phyloP scores from a whole-genome alignment of 208 protist species.

The Entamoeba invadens region DNA sequence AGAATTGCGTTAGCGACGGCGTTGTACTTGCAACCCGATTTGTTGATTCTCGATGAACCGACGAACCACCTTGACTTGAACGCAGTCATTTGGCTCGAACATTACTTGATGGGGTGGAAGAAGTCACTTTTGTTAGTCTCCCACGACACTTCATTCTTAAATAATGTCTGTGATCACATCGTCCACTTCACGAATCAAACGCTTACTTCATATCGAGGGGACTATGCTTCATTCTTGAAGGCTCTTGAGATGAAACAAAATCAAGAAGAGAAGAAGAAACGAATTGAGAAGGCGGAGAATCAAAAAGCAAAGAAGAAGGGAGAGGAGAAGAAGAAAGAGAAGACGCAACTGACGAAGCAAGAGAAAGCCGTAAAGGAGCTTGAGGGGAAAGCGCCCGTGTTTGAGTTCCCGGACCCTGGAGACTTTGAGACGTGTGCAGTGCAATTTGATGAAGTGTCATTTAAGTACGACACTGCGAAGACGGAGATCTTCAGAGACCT shows the following conservation, averaged over 20 bases:
- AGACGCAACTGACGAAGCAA: not conserved
- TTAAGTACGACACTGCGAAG: not conserved
- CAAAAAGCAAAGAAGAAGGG: not conserved
- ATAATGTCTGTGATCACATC: slow-evolving; percentile 48
- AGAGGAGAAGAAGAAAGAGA: not conserved
- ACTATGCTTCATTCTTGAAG: slow-evolving; percentile 44
- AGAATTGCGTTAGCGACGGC: slow-evolving; percentile 71
- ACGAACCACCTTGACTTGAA: slow-evolving; percentile 85
- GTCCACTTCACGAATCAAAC: slow-evolving; percentile 41
- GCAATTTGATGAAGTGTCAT: slow-evolving; percentile 2
- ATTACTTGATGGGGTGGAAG: slow-evolving; percentile 47
- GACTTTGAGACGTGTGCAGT: not conserved
- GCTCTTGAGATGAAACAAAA: slow-evolving; percentile 38
- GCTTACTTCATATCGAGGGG: slow-evolving; percentile 47
- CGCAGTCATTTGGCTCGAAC: slow-evolving; percentile 73
- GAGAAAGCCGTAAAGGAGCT: not conserved
- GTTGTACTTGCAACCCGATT: slow-evolving; percentile 70
- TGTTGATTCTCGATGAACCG: slow-evolving; percentile 84
- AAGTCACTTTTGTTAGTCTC: slow-evolving; percentile 47
- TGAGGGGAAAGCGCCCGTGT: not conserved
- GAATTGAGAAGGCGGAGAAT: slow-evolving; percentile 26
- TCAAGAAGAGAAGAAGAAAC: slow-evolving; percentile 48
- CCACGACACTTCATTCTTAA: slow-evolving; percentile 49
- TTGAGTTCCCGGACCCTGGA: not conserved
- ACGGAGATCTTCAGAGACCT: not conserved